phyloP scores from a whole-genome alignment of 108 stramenopile genomes.

The Cyclotella atomus region DNA sequence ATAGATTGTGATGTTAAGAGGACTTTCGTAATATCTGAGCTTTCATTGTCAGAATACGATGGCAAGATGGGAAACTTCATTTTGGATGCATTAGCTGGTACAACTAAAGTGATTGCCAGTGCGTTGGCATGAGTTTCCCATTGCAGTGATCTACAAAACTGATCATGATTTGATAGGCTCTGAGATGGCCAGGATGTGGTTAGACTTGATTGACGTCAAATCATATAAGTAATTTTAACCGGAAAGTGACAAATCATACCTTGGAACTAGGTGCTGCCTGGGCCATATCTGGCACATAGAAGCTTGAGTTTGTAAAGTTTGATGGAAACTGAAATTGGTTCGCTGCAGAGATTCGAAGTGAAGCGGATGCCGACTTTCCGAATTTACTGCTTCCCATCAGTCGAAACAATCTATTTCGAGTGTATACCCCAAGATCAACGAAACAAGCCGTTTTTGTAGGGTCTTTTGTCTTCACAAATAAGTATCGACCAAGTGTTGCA shows the following conservation, averaged over 20 bases:
- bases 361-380: conserved; percentile 72
- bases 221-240: too few relatives aligned
- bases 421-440: conserved; percentile 91
- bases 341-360: conserved; percentile 58
- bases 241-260: too few relatives aligned
- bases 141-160: conserved; percentile 29
- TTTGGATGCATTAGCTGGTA: conserved; percentile 64
- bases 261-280: not conserved
- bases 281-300: conserved; percentile 47
- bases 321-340: conserved; percentile 65
- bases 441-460: conserved; percentile 61
- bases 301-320: conserved; percentile 57
- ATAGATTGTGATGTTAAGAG: not conserved
- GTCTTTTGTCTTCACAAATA: conserved; percentile 70
- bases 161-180: not conserved
- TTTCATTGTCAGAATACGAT: not conserved
- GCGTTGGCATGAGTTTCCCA: conserved; percentile 79
- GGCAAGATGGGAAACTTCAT: conserved; percentile 41
- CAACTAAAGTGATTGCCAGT: conserved; percentile 73
- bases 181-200: not conserved
- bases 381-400: conserved; percentile 87
- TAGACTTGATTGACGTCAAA: too few relatives aligned
- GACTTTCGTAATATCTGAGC: not conserved
- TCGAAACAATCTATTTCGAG: conserved; percentile 93
- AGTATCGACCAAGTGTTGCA: conserved; percentile 56